phyloP scores from a whole-genome alignment of 257 asterid species.

The Solanum rostratum region DNA sequence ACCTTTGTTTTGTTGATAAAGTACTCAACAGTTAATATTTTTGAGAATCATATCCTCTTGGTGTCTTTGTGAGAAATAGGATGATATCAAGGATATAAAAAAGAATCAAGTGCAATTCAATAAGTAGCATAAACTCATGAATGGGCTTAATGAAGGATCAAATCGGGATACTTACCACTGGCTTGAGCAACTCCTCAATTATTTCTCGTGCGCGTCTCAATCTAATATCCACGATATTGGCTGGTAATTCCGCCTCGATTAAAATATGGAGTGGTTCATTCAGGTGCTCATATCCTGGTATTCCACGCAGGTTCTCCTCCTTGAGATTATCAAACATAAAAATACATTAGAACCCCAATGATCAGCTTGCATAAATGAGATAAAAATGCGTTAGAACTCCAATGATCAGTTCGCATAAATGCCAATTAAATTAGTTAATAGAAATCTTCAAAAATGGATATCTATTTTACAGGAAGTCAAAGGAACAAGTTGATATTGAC shows the following conservation, averaged over 20 bases:
- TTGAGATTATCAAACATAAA: constrained; percentile 17
- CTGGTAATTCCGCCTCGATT: constrained; percentile 92
- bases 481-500: background rate
- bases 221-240: constrained; percentile 59
- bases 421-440: background rate
- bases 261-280: constrained; percentile 79
- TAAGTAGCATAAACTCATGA: background rate
- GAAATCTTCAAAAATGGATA: background rate
- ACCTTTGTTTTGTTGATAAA: background rate
- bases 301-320: constrained; percentile 86
- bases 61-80: background rate
- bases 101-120: background rate
- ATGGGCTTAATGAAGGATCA: background rate
- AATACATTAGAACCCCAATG: background rate
- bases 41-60: background rate
- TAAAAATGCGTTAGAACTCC: too few species aligned
- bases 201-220: constrained; percentile 86
- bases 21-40: background rate
- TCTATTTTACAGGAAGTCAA: background rate
- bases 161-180: constrained; percentile 48
- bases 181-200: constrained; percentile 83
- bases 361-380: background rate
- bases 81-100: background rate
- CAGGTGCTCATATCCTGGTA: constrained; percentile 97
- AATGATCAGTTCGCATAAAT: too few species aligned